Percentiles rank a stretch among this genome's conserved stretches.
Evolutionary conservation across 495 filamentous ascomycete species (phyloP).

Genomic region (Xylaria curta): DNA sequence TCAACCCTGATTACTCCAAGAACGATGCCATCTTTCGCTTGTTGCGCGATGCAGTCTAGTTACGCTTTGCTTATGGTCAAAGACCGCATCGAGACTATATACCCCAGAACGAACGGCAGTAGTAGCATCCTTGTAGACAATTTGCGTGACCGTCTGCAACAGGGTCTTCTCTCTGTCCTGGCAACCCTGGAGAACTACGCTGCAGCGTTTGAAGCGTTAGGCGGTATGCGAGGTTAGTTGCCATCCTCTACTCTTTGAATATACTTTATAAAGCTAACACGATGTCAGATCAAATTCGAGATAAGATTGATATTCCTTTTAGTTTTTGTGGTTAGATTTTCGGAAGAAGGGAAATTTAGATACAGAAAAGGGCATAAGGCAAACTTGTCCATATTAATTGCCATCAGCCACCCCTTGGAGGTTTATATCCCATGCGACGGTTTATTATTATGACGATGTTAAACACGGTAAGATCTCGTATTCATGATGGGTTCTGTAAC

Average conservation of each 20-base stretch:
- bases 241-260: background rate
- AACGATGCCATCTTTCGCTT: conserved; percentile 67
- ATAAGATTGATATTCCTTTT: conserved; percentile 40
- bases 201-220: conserved; percentile 64
- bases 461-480: background rate
- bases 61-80: conserved; percentile 67
- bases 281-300: conserved; percentile 38
- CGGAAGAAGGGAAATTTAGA: background rate
- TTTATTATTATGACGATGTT: background rate
- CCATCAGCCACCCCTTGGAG: background rate
- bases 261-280: conserved; percentile 16
- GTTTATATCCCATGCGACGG: background rate
- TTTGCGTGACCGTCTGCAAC: conserved; percentile 60
- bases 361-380: background rate
- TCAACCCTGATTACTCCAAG: conserved; percentile 49
- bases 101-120: conserved; percentile 41
- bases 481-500: background rate
- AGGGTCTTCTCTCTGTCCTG: conserved; percentile 58
- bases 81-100: conserved; percentile 55
- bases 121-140: conserved; percentile 48
- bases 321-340: background rate
- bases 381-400: background rate
- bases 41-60: conserved; percentile 68
- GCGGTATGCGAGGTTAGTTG: conserved; percentile 65
- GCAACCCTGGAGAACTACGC: conserved; percentile 62